These are phyloP conservation scores for Ceratonia siliqua DNA, from an alignment of 306 rosid genomes.

Conservation along the genomic window DNA sequence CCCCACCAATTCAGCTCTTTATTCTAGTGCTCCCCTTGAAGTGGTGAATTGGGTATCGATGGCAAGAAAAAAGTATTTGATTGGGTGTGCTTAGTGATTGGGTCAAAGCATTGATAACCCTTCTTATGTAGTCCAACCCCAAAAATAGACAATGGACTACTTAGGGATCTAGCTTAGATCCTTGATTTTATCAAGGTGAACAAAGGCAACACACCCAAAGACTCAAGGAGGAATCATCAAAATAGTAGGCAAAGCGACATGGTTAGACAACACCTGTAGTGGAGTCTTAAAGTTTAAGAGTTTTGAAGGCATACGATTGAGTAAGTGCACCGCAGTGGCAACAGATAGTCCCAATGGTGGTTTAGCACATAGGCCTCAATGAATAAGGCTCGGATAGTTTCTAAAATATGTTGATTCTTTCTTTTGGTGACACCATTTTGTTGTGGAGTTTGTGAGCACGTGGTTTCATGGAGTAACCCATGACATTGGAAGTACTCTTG, in stretches of 20 bases:
- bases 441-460: neutral
- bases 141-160: neutral
- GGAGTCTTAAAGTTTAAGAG: neutral
- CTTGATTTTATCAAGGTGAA: neutral
- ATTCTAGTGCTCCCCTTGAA: conserved; percentile 40
- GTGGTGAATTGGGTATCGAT: conserved; percentile 11
- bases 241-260: neutral
- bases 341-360: neutral
- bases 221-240: neutral
- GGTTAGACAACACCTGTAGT: neutral
- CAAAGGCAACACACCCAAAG: neutral
- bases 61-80: neutral
- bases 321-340: neutral
- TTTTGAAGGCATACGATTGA: neutral
- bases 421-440: no score
- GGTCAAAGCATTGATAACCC: neutral
- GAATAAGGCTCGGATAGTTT: neutral
- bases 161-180: conserved; percentile 1
- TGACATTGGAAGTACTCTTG: neutral
- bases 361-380: neutral
- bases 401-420: neutral
- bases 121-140: neutral
- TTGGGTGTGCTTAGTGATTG: neutral
- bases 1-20: no score
- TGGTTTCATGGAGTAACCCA: neutral